Percentiles rank a stretch among this genome's conserved stretches.
These are phyloP conservation scores for Wickerhamiella azymoides DNA, from an alignment of 805 yeast genomes.

Conservation along the genomic window DNA sequence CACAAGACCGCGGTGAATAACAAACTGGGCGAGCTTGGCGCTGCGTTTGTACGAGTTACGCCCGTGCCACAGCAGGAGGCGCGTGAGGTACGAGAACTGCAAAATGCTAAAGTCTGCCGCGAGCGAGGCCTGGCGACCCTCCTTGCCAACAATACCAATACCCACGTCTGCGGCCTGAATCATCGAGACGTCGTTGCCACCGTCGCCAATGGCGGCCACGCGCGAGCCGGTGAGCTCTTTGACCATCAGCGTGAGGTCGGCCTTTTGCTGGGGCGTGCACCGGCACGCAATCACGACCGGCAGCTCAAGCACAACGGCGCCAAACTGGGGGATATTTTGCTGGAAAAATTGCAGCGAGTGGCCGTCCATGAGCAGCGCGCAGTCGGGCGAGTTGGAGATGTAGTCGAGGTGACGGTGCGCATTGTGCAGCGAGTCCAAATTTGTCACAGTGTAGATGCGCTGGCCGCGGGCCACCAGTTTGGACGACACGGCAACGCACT, in stretches of 20 bases:
- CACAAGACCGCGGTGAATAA: constrained; percentile 88
- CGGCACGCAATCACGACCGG: constrained; percentile 98
- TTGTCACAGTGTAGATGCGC: constrained; percentile 74
- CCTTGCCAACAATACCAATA: constrained; percentile 97
- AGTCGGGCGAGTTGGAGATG: constrained; percentile 45
- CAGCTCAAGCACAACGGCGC: constrained; percentile 56
- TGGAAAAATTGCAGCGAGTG: constrained; percentile 67
- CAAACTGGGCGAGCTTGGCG: constrained; percentile 89
- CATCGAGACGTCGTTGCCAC: constrained; percentile 98
- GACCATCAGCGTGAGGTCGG: constrained; percentile 78
- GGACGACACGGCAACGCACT: constrained; percentile 94
- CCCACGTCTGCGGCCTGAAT: constrained; percentile 98
- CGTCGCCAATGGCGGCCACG: constrained; percentile 97
- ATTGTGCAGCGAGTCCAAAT: constrained; percentile 40
- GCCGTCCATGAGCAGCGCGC: constrained; percentile 84
- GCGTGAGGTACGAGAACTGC: constrained; percentile 79
- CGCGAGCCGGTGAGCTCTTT: constrained; percentile 69
- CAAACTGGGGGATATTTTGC: constrained; percentile 50
- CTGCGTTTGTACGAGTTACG: constrained; percentile 92
- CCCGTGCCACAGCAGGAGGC: constrained; percentile 91
- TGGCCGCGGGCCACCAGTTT: constrained; percentile 88
- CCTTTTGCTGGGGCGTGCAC: constrained; percentile 97
- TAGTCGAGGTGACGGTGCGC: constrained; percentile 70
- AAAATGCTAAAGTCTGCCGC: constrained; percentile 94
- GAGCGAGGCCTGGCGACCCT: constrained; percentile 91